Percentiles rank a stretch among this genome's conserved stretches.
Evolutionary conservation across 768 basidiomycete genomes (phyloP).

Genomic region (Trametes gibbosa): DNA sequence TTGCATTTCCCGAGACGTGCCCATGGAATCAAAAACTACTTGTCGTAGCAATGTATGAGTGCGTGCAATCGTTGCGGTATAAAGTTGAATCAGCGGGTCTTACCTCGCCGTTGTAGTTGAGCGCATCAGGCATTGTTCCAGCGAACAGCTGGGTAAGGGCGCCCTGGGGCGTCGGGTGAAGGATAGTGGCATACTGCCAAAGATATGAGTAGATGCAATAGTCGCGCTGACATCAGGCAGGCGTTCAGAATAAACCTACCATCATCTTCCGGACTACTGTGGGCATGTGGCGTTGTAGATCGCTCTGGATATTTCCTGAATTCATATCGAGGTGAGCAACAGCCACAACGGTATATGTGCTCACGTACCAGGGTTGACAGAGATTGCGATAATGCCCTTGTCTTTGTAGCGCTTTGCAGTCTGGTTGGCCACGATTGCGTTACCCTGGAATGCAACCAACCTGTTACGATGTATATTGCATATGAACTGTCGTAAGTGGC

Average conservation of each 20-base stretch:
- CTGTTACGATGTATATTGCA: too few relatives aligned
- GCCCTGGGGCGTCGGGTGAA: constrained; percentile 32
- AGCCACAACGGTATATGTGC: too few relatives aligned
- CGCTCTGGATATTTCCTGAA: constrained; percentile 22
- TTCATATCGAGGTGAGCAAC: constrained; percentile 24
- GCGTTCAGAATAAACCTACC: background rate
- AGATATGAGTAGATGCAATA: background rate
- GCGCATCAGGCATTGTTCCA: constrained; percentile 38
- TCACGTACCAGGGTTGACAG: constrained; percentile 45
- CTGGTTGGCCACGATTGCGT: constrained; percentile 46
- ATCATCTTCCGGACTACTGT: background rate
- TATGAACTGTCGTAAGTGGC: too few relatives aligned
- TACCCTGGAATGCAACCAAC: constrained; percentile 33
- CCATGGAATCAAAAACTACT: constrained; percentile 26
- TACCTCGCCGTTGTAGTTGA: constrained; percentile 42
- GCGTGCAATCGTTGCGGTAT: background rate
- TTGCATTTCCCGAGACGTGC: constrained; percentile 23
- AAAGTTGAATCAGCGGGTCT: background rate
- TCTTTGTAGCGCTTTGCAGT: constrained; percentile 45
- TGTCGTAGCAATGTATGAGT: background rate
- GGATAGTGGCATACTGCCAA: constrained; percentile 14
- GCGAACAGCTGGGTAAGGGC: constrained; percentile 33
- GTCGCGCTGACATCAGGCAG: too few relatives aligned
- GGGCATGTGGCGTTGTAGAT: constrained; percentile 8
- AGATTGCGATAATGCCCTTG: constrained; percentile 41